phyloP scores from a whole-genome alignment of 208 protist genomes.

The Leishmania tropica region DNA sequence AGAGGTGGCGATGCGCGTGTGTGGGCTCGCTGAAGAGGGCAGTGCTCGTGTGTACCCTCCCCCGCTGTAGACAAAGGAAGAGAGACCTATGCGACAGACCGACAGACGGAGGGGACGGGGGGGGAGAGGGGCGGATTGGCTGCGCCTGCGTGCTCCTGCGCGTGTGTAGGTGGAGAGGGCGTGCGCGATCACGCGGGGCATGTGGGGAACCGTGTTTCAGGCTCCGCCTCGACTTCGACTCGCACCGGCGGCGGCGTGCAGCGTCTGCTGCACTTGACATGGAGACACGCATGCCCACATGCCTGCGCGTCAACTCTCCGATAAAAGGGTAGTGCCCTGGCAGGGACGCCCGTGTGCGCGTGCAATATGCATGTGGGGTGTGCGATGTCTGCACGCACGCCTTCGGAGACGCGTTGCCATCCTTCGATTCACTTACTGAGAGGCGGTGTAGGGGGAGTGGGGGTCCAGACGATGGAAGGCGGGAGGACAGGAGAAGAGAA shows the following conservation, averaged over 20 bases:
- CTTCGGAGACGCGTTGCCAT: too few species aligned
- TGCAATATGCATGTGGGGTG: too few species aligned
- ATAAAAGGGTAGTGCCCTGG: background rate
- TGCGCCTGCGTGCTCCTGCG: background rate
- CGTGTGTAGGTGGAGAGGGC: background rate
- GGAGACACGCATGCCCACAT: background rate
- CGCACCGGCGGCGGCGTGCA: background rate
- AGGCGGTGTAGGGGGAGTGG: background rate
- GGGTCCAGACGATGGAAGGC: background rate
- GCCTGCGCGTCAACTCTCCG: background rate
- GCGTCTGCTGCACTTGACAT: background rate
- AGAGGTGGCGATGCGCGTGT: background rate
- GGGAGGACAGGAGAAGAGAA: background rate
- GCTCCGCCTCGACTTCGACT: background rate
- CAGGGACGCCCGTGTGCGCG: too few species aligned
- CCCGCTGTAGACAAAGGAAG: slow-evolving; percentile 9
- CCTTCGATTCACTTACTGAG: too few species aligned
- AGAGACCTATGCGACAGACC: background rate
- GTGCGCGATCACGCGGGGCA: background rate
- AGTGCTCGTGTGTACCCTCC: background rate
- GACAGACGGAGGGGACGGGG: background rate
- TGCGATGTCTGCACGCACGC: too few species aligned
- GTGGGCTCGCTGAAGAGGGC: background rate
- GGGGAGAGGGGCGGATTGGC: background rate
- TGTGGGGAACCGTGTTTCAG: background rate